These are phyloP conservation scores for Discostella stelligeroides DNA, from an alignment of 108 stramenopile genomes.

Conservation along the genomic window DNA sequence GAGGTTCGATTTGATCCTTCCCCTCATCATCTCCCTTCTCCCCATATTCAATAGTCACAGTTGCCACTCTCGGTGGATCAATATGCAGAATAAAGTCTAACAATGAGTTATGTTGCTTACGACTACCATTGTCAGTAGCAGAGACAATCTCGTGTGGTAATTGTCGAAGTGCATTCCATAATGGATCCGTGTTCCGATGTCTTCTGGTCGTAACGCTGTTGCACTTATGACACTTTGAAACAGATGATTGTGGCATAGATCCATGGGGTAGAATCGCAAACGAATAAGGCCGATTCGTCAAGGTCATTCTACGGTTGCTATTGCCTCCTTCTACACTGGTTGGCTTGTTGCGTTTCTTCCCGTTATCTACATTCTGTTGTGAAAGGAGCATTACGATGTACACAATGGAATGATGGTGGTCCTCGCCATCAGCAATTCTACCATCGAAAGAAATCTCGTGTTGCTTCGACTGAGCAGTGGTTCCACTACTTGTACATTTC, in stretches of 20 bases:
- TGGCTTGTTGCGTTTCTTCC: too few relatives aligned
- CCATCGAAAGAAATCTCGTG: not conserved
- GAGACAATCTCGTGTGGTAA: conserved; percentile 41
- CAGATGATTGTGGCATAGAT: conserved; percentile 1
- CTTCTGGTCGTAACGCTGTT: not conserved
- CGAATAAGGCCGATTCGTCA: conserved; percentile 12
- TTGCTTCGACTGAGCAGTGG: too few relatives aligned
- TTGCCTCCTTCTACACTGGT: too few relatives aligned
- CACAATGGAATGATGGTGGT: conserved; percentile 6
- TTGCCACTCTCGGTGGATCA: conserved; percentile 10
- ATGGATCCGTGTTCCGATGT: not conserved
- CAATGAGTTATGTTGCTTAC: not conserved
- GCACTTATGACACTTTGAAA: conserved; percentile 6
- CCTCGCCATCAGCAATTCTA: not conserved
- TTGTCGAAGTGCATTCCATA: conserved; percentile 36
- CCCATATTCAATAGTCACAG: not conserved
- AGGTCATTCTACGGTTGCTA: conserved; percentile 1
- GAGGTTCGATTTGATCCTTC: not conserved
- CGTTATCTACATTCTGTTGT: too few relatives aligned
- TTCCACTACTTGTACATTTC: too few relatives aligned
- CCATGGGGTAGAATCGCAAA: conserved; percentile 28
- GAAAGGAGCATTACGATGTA: conserved; percentile 37
- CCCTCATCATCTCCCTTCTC: not conserved
- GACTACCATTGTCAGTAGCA: not conserved
- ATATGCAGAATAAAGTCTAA: conserved; percentile 45